Conservation (phyloP, 2,329 filamentous ascomycete genomes). For the Verticillium tricorpus region DNA sequence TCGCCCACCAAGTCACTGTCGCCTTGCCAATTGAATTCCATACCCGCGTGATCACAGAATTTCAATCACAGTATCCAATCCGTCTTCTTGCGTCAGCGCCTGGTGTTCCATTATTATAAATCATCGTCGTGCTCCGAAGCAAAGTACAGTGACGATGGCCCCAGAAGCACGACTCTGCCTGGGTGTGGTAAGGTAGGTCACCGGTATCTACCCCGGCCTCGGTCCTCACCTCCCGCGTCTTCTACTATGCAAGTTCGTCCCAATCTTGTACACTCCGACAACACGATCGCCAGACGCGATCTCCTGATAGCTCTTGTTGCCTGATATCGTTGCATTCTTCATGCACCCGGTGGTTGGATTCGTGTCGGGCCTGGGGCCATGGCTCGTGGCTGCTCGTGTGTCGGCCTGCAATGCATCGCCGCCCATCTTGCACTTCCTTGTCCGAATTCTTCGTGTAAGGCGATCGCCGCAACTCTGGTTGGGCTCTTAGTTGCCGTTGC, state of each 20-base stretch:
- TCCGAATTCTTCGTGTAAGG: not conserved
- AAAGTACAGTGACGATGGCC: not conserved
- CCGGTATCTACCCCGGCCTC: not conserved
- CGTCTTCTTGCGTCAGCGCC: not conserved
- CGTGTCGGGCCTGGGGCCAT: not conserved
- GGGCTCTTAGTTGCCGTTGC: not conserved
- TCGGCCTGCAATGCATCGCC: not conserved
- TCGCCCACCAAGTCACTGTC: too few species aligned
- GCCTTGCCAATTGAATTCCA: not conserved
- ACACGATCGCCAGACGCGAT: not conserved
- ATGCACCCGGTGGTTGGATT: not conserved
- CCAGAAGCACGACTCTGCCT: not conserved
- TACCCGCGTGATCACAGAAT: not conserved
- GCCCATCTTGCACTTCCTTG: not conserved
- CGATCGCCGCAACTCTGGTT: not conserved
- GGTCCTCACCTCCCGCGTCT: not conserved
- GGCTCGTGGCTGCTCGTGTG: not conserved
- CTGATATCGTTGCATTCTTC: not conserved
- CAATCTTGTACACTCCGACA: not conserved
- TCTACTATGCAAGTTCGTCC: conserved; percentile 1
- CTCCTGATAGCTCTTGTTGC: not conserved
- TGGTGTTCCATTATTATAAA: not conserved
- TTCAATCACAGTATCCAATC: not conserved
- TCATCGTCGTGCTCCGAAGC: not conserved
- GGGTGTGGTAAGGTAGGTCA: too few species aligned